Evolutionary conservation across 2,329 filamentous ascomycete species (phyloP), one percentile per base, ranked within the genome.

Genomic region (Fusarium paranaense): DNA sequence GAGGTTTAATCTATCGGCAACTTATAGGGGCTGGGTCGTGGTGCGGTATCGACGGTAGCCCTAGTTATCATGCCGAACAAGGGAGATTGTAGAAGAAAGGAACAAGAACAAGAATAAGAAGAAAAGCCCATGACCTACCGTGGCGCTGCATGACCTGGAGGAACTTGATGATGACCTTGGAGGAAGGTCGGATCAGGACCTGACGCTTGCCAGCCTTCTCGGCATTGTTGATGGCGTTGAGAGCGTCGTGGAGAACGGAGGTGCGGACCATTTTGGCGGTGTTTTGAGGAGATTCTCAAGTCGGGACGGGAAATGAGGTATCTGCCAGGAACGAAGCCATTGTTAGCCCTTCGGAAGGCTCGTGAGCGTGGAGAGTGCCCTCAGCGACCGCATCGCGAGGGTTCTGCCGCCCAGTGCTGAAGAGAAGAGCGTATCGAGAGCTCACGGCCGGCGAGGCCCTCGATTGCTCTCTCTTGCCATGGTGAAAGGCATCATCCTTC

Each of bases 151-250:
- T 99, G 87, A 98, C 96, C 85, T 91, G 91, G 85, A 99, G 91
- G 93, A 98, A 99, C 92, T 98, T 98, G 90, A 97, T 89, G 83
- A 99, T 99, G 90, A 99, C 97, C 94, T 99, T 99, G 87, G 97
- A 98, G 87, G 91, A 94, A 82, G 97, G 97, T 83, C 95, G 93
- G 91, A 99, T 98, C 86, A 99, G 85, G 85, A 98, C 97, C 90
- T 99, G 97, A 85, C 97, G 95, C 94, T 98, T 98, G 90, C 97
- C 97, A 82, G 94, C 90, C 94, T 99, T 98, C 92, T 99, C 97
- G 91, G 97, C 97, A 88, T 99, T 99, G 95, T 99, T 99, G 93
- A 99, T 98, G 90, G 92, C 90, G 87, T 98, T 98, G 84, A 98
- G 94, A 86, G 94, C 95, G 93, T 99, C 97, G 92, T 98, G 97